Conservation (phyloP, 202 grass and related monocot species). For the Panicum virgatum region DNA sequence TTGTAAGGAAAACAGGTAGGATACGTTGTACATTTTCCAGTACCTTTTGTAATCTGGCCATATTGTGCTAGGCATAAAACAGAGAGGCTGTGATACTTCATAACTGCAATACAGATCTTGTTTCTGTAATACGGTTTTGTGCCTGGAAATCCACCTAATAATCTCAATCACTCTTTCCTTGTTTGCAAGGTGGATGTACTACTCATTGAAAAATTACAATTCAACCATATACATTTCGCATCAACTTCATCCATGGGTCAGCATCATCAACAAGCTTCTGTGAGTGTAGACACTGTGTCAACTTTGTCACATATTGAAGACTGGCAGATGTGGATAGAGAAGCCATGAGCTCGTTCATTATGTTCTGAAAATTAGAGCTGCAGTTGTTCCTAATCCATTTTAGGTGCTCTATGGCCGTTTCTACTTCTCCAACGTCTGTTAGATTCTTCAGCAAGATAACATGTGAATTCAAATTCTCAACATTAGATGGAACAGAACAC, state of each 20-base stretch:
- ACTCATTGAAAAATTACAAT: not conserved
- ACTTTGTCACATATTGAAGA: constrained; percentile 60
- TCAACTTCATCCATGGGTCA: constrained; percentile 58
- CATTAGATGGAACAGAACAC: constrained; percentile 38
- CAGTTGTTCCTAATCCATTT: constrained; percentile 53
- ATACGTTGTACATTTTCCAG: not conserved
- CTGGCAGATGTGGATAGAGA: constrained; percentile 73
- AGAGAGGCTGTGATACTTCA: not conserved
- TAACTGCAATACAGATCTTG: not conserved
- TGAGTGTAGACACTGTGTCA: constrained; percentile 56
- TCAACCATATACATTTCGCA: constrained; percentile 33
- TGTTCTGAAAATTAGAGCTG: constrained; percentile 45
- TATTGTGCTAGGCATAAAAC: not conserved
- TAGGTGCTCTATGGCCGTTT: constrained; percentile 74
- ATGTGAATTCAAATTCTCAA: constrained; percentile 56
- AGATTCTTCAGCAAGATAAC: constrained; percentile 71
- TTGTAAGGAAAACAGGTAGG: not conserved
- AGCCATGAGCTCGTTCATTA: constrained; percentile 71
- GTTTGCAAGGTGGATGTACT: not conserved
- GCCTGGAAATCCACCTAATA: not conserved
- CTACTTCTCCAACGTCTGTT: constrained; percentile 63
- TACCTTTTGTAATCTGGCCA: not conserved
- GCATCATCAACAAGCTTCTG: constrained; percentile 52
- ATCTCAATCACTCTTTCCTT: not conserved
- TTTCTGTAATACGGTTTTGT: not conserved